Percentiles rank a stretch among this genome's conserved stretches.
Evolutionary conservation across 768 basidiomycete species (phyloP).

Genomic region (Suillus subaureus): DNA sequence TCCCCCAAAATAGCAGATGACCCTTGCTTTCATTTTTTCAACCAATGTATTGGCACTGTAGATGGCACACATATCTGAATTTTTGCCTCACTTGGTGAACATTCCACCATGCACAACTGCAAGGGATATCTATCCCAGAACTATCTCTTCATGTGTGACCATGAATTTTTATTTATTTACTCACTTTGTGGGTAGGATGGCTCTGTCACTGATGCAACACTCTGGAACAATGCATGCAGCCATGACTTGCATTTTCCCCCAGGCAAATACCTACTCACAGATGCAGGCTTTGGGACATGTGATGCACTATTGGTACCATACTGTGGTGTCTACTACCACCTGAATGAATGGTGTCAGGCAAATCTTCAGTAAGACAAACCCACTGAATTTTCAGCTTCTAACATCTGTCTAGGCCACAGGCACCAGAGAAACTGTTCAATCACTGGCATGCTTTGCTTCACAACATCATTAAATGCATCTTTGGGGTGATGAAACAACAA

Average conservation of each 20-base stretch:
- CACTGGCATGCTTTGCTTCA: neutral
- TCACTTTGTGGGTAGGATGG: slow-evolving; percentile 21
- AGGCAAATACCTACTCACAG: slow-evolving; percentile 1
- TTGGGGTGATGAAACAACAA: slow-evolving; percentile 21
- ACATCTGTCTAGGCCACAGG: no score
- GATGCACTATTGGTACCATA: slow-evolving; percentile 3
- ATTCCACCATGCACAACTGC: slow-evolving; percentile 14
- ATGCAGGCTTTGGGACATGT: slow-evolving; percentile 2
- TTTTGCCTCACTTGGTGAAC: neutral
- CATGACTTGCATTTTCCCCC: slow-evolving; percentile 10
- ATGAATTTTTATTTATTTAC: slow-evolving; percentile 17
- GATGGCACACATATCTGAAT: slow-evolving; percentile 11
- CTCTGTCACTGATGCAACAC: slow-evolving; percentile 9
- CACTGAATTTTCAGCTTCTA: no score
- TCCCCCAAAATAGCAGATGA: neutral
- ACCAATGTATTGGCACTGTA: slow-evolving; percentile 11
- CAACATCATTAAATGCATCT: neutral
- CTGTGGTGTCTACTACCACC: neutral
- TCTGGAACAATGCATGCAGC: slow-evolving; percentile 15
- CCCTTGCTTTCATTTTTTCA: slow-evolving; percentile 9
- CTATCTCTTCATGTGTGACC: slow-evolving; percentile 20
- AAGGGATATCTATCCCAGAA: slow-evolving; percentile 24
- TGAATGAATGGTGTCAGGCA: slow-evolving; percentile 1
- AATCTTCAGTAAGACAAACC: no score
- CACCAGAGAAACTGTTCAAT: slow-evolving; percentile 1